Base-by-base conservation (phyloP, 441 rosid genomes). In the Breynia disticha region DNA sequence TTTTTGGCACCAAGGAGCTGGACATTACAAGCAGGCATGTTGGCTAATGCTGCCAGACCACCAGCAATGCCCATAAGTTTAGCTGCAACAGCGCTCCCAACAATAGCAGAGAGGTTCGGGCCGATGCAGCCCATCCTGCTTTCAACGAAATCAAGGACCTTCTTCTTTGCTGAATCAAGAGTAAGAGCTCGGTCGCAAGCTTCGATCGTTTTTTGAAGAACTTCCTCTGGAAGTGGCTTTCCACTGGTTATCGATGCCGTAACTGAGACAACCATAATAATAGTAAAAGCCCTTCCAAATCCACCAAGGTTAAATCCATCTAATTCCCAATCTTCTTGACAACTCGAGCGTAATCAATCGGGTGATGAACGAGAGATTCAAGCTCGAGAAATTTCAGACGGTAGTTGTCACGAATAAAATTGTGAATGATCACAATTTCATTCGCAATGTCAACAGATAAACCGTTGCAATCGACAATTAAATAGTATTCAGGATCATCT, bases 71-170 rank as follows among this genome's bases (percentile, higher is more conserved):
- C 93, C 90, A 85, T 86, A 37, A 91, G 90, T 70, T 91, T 91
- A 21, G 97, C 97, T 16, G 98, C 96, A 59, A 86, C 94, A 67
- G 94, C 95, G 60, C 90, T 91, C 35, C 96, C 98, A n/a, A 86
- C 94, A 61, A 91, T 82, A 28, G 95, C 73, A 11, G 95, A 91
- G 55, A 91, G 82, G 62, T 87, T 87, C 4, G 96, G 96, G 0
- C 97, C 98, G 19, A 86, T 91, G 65, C 84, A 82, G 24, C 95
- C 95, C 97, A 86, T 91, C 71, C 95, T 78, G 61, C 84, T 81
- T 64, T 91, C 97, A 44, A 91, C 95, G 64, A 91, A 91, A 70
- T 91, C 95, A 70, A 88, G 86, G 46, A 91, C 94, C 72, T 80
- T 82, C 67, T 91, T 87, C 83, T 86, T 76, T 11, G 94, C 76